A percentile compares a stretch with the other conserved stretches of the same genome.
Evolutionary conservation across 805 yeast species (phyloP).

Genomic region (Saccharomycopsis sp.): DNA sequence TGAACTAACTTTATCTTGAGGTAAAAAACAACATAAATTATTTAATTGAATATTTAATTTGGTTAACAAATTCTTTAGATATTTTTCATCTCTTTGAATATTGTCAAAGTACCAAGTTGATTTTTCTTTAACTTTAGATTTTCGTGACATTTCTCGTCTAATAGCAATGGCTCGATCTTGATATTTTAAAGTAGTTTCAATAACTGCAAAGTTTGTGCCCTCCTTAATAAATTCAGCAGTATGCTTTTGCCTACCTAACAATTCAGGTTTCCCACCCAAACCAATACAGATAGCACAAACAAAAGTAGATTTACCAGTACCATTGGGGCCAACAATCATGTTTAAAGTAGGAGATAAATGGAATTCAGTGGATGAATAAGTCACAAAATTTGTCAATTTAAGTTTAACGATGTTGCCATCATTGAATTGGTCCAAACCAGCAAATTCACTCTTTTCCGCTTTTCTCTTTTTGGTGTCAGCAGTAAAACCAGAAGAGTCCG

Average conservation of each 20-base stretch:
- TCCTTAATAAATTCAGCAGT: constrained; percentile 64
- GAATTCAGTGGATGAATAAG: constrained; percentile 66
- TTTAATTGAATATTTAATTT: constrained; percentile 74
- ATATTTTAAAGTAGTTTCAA: constrained; percentile 47
- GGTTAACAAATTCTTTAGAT: constrained; percentile 39
- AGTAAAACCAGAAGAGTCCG: no score
- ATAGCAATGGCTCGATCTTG: constrained; percentile 30
- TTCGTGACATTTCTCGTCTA: constrained; percentile 37
- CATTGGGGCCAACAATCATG: constrained; percentile 94
- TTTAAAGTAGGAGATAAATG: constrained; percentile 76
- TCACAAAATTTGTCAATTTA: constrained; percentile 56
- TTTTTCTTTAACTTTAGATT: constrained; percentile 27
- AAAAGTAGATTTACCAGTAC: constrained; percentile 89
- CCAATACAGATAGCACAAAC: constrained; percentile 91
- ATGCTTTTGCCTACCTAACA: constrained; percentile 61
- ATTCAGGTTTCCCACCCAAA: constrained; percentile 68
- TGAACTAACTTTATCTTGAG: constrained; percentile 92
- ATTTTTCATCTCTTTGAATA: constrained; percentile 33
- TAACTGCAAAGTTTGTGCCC: constrained; percentile 41
- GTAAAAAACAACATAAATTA: constrained; percentile 87
- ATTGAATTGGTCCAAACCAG: constrained; percentile 21
- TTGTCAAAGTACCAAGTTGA: constrained; percentile 50
- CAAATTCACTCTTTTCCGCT: no score
- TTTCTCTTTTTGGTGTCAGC: no score
- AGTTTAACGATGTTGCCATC: constrained; percentile 48